A percentile compares a stretch with the other conserved stretches of the same genome.
phyloP scores from a whole-genome alignment of 208 protist species.

The Vickermania spadyakhi region DNA sequence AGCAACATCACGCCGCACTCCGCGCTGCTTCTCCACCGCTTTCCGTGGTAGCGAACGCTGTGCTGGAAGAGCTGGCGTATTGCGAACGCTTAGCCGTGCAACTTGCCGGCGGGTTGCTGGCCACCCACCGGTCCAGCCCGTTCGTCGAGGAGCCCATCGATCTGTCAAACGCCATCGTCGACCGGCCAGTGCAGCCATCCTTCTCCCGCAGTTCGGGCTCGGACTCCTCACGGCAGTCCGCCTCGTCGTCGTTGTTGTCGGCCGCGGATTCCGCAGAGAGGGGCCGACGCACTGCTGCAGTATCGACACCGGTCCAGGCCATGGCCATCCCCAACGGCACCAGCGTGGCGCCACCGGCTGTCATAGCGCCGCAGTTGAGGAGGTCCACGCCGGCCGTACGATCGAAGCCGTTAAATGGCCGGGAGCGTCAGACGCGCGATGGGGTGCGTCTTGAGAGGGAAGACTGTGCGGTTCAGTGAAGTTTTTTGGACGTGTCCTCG shows the following conservation, averaged over 20 bases:
- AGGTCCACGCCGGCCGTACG: too few species aligned
- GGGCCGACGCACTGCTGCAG: not conserved
- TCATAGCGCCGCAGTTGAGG: not conserved
- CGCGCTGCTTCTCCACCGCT: slow-evolving; percentile 15
- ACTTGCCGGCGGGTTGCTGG: slow-evolving; percentile 11
- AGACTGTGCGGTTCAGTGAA: slow-evolving; percentile 23
- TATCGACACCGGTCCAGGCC: not conserved
- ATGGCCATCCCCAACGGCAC: not conserved
- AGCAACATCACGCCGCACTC: not conserved
- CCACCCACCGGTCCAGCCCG: not conserved
- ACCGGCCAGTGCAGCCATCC: not conserved
- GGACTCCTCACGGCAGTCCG: not conserved
- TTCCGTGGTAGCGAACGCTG: slow-evolving; percentile 4
- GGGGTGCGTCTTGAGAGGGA: not conserved
- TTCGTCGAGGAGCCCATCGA: not conserved
- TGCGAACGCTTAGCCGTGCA: not conserved
- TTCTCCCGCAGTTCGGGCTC: not conserved
- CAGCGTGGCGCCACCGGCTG: not conserved
- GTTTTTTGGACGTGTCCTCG: not conserved
- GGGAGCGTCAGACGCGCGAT: not conserved
- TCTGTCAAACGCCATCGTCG: not conserved
- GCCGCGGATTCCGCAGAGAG: not conserved
- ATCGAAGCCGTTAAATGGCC: too few species aligned
- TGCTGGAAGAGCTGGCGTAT: slow-evolving; percentile 7
- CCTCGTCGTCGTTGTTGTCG: not conserved